Conservation (phyloP, 805 yeast species). For the Kodamaea hsintzibuensis region DNA sequence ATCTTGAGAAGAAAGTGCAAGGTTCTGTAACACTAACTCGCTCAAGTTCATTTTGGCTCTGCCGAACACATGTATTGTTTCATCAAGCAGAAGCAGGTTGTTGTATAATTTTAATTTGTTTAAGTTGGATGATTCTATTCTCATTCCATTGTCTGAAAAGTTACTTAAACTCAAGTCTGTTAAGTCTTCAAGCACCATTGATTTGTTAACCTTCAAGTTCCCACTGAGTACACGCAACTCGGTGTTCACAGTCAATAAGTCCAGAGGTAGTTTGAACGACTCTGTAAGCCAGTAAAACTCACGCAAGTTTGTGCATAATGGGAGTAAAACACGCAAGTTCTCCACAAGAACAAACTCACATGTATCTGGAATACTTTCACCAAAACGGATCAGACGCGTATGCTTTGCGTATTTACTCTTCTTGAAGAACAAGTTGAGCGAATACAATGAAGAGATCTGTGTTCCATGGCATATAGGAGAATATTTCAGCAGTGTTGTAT, state of each 20-base stretch:
- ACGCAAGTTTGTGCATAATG: constrained; percentile 7
- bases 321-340: constrained; percentile 6
- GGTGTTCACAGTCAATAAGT: background rate
- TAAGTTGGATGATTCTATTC: background rate
- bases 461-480: constrained; percentile 4
- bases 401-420: constrained; percentile 1
- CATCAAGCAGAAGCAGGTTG: background rate
- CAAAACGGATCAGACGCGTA: constrained; percentile 9
- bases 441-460: constrained; percentile 13
- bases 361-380: constrained; percentile 12
- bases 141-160: constrained; percentile 2
- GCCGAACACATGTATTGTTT: background rate
- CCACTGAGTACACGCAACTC: constrained; percentile 4
- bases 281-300: constrained; percentile 9
- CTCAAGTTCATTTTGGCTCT: background rate
- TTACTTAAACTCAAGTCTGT: constrained; percentile 1
- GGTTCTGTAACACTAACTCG: constrained; percentile 3
- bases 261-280: constrained; percentile 7
- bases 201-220: background rate
- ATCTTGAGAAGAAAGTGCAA: constrained; percentile 1
- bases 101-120: constrained; percentile 1
- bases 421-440: constrained; percentile 15
- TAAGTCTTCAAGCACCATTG: background rate
- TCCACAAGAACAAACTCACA: constrained; percentile 10
- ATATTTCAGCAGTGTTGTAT: constrained; percentile 2